Evolutionary conservation across 2,329 filamentous ascomycete species (phyloP).

Genomic region (Nemania bipapillata): DNA sequence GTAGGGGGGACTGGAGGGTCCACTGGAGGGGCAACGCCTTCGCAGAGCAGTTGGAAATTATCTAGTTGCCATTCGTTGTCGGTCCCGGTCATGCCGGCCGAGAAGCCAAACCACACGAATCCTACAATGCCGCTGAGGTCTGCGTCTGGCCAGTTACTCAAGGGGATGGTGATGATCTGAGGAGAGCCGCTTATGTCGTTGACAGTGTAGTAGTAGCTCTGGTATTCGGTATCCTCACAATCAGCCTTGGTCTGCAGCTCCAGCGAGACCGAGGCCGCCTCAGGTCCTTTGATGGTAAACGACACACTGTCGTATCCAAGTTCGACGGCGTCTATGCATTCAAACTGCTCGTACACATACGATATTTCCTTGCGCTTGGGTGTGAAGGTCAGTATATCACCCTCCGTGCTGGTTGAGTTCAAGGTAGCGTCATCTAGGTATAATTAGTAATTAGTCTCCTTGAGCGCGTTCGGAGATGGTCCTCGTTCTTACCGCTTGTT

Average conservation of each 20-base stretch:
- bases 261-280: conserved; percentile 48
- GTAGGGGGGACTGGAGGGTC: conserved; percentile 22
- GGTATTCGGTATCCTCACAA: conserved; percentile 41
- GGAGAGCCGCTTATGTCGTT: conserved; percentile 60
- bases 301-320: conserved; percentile 45
- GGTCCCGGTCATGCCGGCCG: conserved; percentile 44
- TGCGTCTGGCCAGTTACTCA: conserved; percentile 59
- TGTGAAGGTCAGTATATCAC: conserved; percentile 45
- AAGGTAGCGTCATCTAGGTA: conserved; percentile 48
- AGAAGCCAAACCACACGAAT: conserved; percentile 55
- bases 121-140: conserved; percentile 61
- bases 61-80: conserved; percentile 62
- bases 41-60: conserved; percentile 60
- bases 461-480: neutral
- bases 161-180: conserved; percentile 63
- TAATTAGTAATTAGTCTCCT: conserved; percentile 20
- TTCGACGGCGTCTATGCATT: conserved; percentile 41
- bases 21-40: conserved; percentile 35
- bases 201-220: conserved; percentile 59
- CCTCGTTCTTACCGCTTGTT: conserved; percentile 45
- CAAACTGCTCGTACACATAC: conserved; percentile 49
- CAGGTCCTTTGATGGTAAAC: conserved; percentile 48
- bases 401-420: conserved; percentile 41
- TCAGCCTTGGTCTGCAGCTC: conserved; percentile 46
- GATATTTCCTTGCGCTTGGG: conserved; percentile 42